A percentile compares a stretch with the other conserved stretches of the same genome.
phyloP scores from a whole-genome alignment of 805 yeast genomes.

The Metschnikowia borealis region DNA sequence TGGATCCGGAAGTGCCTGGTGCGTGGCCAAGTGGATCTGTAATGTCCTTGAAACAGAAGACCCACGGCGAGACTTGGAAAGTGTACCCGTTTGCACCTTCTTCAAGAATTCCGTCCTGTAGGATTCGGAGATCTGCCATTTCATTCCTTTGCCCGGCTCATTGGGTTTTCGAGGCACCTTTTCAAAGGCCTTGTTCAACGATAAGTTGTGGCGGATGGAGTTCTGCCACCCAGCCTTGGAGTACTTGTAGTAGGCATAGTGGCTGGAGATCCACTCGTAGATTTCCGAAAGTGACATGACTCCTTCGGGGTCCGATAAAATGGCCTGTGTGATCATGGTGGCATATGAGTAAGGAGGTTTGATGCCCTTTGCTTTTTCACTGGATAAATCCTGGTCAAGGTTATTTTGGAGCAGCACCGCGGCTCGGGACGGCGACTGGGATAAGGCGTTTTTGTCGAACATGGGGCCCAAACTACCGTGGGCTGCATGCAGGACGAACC shows the following conservation, averaged over 20 bases:
- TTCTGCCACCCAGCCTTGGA: slow-evolving; percentile 98
- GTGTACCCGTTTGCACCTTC: slow-evolving; percentile 72
- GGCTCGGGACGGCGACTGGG: slow-evolving; percentile 36
- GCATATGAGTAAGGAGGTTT: slow-evolving; percentile 98
- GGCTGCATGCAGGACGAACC: not conserved
- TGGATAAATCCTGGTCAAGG: slow-evolving; percentile 65
- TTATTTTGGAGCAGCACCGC: slow-evolving; percentile 43
- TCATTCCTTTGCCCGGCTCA: slow-evolving; percentile 99
- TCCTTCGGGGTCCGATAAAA: slow-evolving; percentile 81
- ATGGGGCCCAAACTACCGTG: slow-evolving; percentile 45
- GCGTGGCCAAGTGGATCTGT: slow-evolving; percentile 66
- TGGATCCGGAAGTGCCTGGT: slow-evolving; percentile 48
- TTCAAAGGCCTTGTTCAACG: slow-evolving; percentile 94
- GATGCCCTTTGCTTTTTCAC: slow-evolving; percentile 85
- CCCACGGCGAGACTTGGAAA: slow-evolving; percentile 73
- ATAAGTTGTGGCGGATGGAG: slow-evolving; percentile 90
- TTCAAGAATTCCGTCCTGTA: slow-evolving; percentile 80
- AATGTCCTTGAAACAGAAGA: slow-evolving; percentile 76
- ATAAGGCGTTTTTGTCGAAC: slow-evolving; percentile 42
- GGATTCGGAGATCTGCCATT: slow-evolving; percentile 91
- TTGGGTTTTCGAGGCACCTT: slow-evolving; percentile 93
- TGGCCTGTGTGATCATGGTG: slow-evolving; percentile 97
- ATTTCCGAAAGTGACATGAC: slow-evolving; percentile 87
- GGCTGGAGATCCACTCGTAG: slow-evolving; percentile 82
- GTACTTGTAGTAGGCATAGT: slow-evolving; percentile 87